Conservation (phyloP, 352 stramenopile genomes). For the Globisporangium apiculatum region DNA sequence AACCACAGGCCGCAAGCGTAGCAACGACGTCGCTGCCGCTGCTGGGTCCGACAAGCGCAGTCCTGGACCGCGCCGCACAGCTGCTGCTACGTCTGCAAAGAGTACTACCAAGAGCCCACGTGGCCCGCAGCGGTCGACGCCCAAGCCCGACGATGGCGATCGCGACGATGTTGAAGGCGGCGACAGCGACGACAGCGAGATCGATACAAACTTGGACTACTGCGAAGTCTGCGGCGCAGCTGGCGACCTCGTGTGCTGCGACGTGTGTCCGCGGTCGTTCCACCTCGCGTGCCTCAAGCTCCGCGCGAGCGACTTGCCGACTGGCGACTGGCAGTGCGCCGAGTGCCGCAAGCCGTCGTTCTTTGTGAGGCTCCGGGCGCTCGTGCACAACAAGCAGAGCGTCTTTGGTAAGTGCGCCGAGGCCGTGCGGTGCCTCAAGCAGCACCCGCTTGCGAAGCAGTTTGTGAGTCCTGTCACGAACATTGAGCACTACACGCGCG, state of each 20-base stretch:
- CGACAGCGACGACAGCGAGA: slow-evolving; percentile 39
- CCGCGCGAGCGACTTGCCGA: slow-evolving; percentile 59
- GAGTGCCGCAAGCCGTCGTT: slow-evolving; percentile 72
- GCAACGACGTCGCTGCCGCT: background rate
- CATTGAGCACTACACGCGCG: slow-evolving; percentile 59
- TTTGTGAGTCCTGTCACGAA: slow-evolving; percentile 74
- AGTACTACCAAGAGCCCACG: background rate
- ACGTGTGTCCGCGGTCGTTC: slow-evolving; percentile 89
- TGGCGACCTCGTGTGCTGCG: slow-evolving; percentile 88
- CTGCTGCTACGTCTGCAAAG: too few relatives aligned
- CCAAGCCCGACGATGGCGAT: slow-evolving; percentile 10
- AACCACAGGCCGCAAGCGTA: slow-evolving; percentile 1
- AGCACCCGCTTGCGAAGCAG: slow-evolving; percentile 71
- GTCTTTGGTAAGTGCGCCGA: slow-evolving; percentile 58
- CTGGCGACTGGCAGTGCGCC: slow-evolving; percentile 77
- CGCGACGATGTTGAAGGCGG: slow-evolving; percentile 20
- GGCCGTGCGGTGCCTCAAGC: slow-evolving; percentile 62
- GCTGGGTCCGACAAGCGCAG: slow-evolving; percentile 6
- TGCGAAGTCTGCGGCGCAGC: slow-evolving; percentile 76
- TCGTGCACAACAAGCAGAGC: slow-evolving; percentile 41
- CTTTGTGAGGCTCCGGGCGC: slow-evolving; percentile 40
- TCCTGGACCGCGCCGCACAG: background rate
- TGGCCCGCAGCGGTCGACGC: slow-evolving; percentile 4
- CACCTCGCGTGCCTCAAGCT: slow-evolving; percentile 83
- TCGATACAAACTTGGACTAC: slow-evolving; percentile 79